phyloP scores from a whole-genome alignment of 805 yeast genomes.

The Jamesozyma jinghongensis region DNA sequence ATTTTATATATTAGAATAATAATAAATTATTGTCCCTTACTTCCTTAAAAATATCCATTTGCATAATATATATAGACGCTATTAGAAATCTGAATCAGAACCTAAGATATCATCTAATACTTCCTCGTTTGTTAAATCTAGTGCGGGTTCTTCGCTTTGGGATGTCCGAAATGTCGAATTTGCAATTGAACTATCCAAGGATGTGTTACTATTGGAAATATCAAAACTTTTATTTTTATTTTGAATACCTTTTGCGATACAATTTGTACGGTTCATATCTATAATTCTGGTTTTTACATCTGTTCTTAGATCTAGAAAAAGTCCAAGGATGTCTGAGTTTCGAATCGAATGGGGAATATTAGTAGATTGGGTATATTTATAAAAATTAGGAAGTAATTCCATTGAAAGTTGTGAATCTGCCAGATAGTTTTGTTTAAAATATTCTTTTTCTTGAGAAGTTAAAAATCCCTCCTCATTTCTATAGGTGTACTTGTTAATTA shows the following conservation, averaged over 20 bases:
- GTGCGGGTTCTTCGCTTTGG: not conserved
- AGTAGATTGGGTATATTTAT: slow-evolving; percentile 4
- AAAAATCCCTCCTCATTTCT: slow-evolving; percentile 10
- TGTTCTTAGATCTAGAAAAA: slow-evolving; percentile 11
- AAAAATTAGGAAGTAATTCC: slow-evolving; percentile 19
- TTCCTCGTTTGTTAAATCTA: slow-evolving; percentile 8
- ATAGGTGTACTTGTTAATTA: not conserved
- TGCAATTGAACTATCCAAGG: not conserved
- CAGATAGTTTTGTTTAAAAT: slow-evolving; percentile 17
- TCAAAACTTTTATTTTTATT: slow-evolving; percentile 6
- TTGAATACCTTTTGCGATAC: slow-evolving; percentile 18
- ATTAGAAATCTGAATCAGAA: slow-evolving; percentile 23
- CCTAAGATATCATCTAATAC: slow-evolving; percentile 14
- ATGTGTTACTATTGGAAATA: not conserved
- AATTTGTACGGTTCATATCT: slow-evolving; percentile 23
- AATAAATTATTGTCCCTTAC: slow-evolving; percentile 2
- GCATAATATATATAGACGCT: too few species aligned
- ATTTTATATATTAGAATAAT: too few species aligned
- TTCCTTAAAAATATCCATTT: slow-evolving; percentile 1
- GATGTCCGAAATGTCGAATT: not conserved
- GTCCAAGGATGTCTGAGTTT: slow-evolving; percentile 6
- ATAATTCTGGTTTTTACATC: slow-evolving; percentile 13
- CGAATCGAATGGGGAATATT: slow-evolving; percentile 15
- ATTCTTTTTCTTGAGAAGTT: slow-evolving; percentile 14
- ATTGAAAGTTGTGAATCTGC: slow-evolving; percentile 17